Evolutionary conservation across 2,329 filamentous ascomycete species (phyloP), one percentile per base, ranked within the genome.

Genomic region (Xylariaceae sp.): DNA sequence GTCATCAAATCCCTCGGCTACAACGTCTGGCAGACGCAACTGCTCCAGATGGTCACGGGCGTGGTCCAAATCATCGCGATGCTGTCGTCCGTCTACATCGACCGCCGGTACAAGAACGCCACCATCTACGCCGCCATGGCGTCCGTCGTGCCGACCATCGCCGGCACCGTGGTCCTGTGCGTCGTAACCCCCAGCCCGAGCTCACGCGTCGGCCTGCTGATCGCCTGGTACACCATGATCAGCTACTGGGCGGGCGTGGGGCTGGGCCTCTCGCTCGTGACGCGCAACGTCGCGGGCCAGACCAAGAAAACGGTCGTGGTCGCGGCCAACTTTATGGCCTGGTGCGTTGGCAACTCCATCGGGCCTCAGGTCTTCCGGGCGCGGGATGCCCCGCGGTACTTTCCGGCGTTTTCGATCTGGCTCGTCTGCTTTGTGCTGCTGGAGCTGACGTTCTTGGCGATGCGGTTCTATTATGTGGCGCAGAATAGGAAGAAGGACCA

Each of bases 241-340:
- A 77, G 72, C 13, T 80, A 79, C 67, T 79, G 75, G 74, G 75
- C 75, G 2, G 74, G 73, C 0, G 67, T 74, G 45, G 73, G 68
- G 30, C 63, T 78, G 19, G 61, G 67, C 33, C 65, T 78, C 53
- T 73, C 71, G 4, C 67, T 78, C 61, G 65, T 78, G 29, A 70
- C 69, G 1, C 67, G 75, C 4, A 81, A 81, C 50, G 64, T 78
- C 12, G 77, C 71, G 17, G 78, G 78, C 0, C 74, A 78, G 41
- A 80, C 76, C 2, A 81, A 81, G 59, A 79, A 79, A 49, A 67
- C 69, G 1, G 67, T 74, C 15, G 71, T 73, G 12, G 69, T 79
- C 3, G 74, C 76, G 3, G 69, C 73, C 45, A 79, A 76, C 48
- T 79, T 80, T 52, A 64, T 79, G 38, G 67, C 69, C 3, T 79